Evolutionary conservation across 257 asterid species (phyloP).

Genomic region (Perilla frutescens): DNA sequence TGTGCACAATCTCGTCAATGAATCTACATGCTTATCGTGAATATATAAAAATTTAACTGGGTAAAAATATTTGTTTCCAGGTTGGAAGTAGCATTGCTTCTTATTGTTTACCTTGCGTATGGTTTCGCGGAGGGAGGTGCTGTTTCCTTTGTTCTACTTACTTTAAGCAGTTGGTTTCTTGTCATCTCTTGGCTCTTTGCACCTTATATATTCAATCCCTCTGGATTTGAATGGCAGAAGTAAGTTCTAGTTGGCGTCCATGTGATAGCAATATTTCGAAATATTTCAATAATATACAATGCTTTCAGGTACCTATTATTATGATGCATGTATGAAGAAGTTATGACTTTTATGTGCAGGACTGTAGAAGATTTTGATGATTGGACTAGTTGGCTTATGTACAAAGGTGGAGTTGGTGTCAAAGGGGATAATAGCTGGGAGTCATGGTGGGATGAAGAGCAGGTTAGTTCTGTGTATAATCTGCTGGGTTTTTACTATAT

Average conservation of each 20-base stretch:
- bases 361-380: slow-evolving; percentile 99
- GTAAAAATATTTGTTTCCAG: slow-evolving; percentile 50
- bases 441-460: slow-evolving; percentile 99
- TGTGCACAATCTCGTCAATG: slow-evolving; percentile 15
- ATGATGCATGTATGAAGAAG: slow-evolving; percentile 17
- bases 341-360: slow-evolving; percentile 50
- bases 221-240: slow-evolving; percentile 99
- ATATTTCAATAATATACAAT: slow-evolving; percentile 7
- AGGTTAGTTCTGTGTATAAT: slow-evolving; percentile 54
- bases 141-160: slow-evolving; percentile 69
- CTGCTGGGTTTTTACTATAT: slow-evolving; percentile 19
- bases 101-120: slow-evolving; percentile 87
- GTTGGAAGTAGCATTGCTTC: slow-evolving; percentile 94
- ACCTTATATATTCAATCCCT: slow-evolving; percentile 95
- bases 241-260: slow-evolving; percentile 48
- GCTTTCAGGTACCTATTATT: slow-evolving; percentile 25
- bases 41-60: slow-evolving; percentile 1
- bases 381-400: slow-evolving; percentile 97
- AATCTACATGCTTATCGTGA: slow-evolving; percentile 13
- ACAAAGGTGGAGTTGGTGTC: slow-evolving; percentile 98
- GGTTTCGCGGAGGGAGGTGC: slow-evolving; percentile 75
- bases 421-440: slow-evolving; percentile 98
- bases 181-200: slow-evolving; percentile 98
- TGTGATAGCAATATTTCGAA: background rate
- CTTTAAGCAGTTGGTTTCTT: slow-evolving; percentile 96